Evolutionary conservation across 1,284 basidiomycete species (phyloP), one percentile per base, ranked within the genome.

Genomic region (Cutaneotrichosporon dermatis): DNA sequence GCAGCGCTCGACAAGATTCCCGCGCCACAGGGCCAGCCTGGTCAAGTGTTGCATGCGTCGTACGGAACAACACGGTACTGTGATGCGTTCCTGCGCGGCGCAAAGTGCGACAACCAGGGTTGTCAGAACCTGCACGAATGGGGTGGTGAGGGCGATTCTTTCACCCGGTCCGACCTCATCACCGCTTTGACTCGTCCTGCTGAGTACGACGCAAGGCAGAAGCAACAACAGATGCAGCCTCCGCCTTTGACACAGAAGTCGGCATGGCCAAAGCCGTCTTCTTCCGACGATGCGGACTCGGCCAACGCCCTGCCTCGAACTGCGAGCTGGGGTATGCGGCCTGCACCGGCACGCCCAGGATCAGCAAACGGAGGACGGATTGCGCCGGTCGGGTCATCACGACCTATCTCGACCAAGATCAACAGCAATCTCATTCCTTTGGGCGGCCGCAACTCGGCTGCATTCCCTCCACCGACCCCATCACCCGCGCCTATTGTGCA

Each of bases 21-120:
- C 11, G 88, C 90, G 10, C 90, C 92, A 13, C 87, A 74, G 52
- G 92, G 58, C 84, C 90, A 62, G 83, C 87, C 67, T 80, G 86
- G 67, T 83, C 72, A 92, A 65, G 82, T 90, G 44, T 88, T 99
- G 83, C 85, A 91, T 62, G 95, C 94, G 10, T 95, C 91, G 73
- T 89, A 93, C 77, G 96, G 96, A 25, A 98, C 94, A 25, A 96
- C 95, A 40, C 93, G 98, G 76, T 99, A 99, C 75, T 99, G 96
- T 79, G 94, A 98, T 83, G 83, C 88, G 9, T 99, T 97, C 76
- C 83, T 99, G 66, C 89, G 94, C 52, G 88, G 91, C 33, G 83
- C 86, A 50, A 85, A 85, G 61, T 99, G 96, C 79, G 84, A 87
- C 58, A 70, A 68, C 41, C 86, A 85, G 9, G 64, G 56, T 61